Evolutionary conservation across 768 basidiomycete genomes (phyloP), one percentile per base, ranked within the genome.

Genomic region (Tubosaeta sp.): DNA sequence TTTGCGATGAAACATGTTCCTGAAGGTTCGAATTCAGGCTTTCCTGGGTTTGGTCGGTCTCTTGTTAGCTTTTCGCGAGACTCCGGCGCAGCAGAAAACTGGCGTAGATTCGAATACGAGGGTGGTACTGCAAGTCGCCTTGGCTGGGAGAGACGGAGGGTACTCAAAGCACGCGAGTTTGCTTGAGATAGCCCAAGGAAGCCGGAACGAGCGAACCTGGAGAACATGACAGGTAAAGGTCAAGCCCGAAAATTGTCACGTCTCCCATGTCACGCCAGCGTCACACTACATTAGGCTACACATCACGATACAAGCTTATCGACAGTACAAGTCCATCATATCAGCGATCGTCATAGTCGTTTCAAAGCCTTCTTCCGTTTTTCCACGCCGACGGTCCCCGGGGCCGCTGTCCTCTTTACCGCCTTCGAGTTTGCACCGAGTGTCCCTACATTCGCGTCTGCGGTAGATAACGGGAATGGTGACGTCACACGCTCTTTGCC

Each of bases 331-430:
- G 22, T 22, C 22, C 22, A 22, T 22, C 22, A 22, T 22, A 22
- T 22, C 22, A 22, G 22, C 33, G 51, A 38, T 5, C 51, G 29
- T 70, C 61, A 92, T 68, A 92, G 70, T 57, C 90, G 76, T 71
- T 88, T 92, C 59, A 92, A 71, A 5, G 90, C 91, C 76, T 91
- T 92, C 79, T 92, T 92, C 68, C 91, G 76, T 74, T 92, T 92
- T 71, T 91, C 89, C 4, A 80, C 82, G 2, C 82, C 82, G 3
- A 75, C 77, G 11, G 71, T 72, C 1, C 77, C 76, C 0, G 83
- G 78, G 1, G 85, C 82, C 14, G 83, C 76, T 5, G 66, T 59
- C 46, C 88, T 74, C 69, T 90, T 91, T 47, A 86, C 77, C 0
- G 86, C 80, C 65, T 88, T 91, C 9, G 78, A 72, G 12, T 70